Percentiles rank a stretch among this genome's conserved stretches.
phyloP scores from a whole-genome alignment of 371 early-diverging fungal genomes.

The Batkoa obscura region DNA sequence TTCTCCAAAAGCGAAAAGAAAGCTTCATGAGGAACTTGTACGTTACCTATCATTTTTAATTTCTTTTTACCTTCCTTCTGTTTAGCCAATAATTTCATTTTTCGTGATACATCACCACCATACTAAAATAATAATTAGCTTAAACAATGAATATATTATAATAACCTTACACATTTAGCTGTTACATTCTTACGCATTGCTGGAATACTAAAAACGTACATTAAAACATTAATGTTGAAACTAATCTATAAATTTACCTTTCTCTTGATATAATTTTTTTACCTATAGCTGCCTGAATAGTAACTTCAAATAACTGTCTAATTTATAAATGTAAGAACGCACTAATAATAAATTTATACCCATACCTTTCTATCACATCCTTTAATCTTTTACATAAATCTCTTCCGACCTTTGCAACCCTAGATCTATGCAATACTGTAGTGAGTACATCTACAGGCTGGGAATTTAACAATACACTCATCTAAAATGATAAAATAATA shows the following conservation, averaged over 20 bases:
- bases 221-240: background rate
- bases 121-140: too few species aligned
- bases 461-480: slow-evolving; percentile 74
- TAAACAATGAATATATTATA: too few species aligned
- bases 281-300: slow-evolving; percentile 73
- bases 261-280: slow-evolving; percentile 77
- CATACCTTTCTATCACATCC: slow-evolving; percentile 39
- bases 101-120: slow-evolving; percentile 83
- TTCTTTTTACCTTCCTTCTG: slow-evolving; percentile 81
- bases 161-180: slow-evolving; percentile 83
- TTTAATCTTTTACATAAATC: slow-evolving; percentile 66
- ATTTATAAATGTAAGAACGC: slow-evolving; percentile 6
- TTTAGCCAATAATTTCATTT: slow-evolving; percentile 77
- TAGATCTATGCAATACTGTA: slow-evolving; percentile 61
- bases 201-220: slow-evolving; percentile 21
- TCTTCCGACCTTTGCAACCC: slow-evolving; percentile 50
- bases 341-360: slow-evolving; percentile 7
- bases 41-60: slow-evolving; percentile 56
- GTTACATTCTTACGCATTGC: slow-evolving; percentile 86
- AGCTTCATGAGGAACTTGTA: slow-evolving; percentile 49
- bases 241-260: slow-evolving; percentile 23
- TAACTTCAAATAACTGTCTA: slow-evolving; percentile 81
- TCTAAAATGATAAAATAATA: too few species aligned
- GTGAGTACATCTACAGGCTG: slow-evolving; percentile 88
- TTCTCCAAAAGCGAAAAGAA: slow-evolving; percentile 16